Evolutionary conservation across 441 rosid species (phyloP).

Genomic region (Omphalea diandra): DNA sequence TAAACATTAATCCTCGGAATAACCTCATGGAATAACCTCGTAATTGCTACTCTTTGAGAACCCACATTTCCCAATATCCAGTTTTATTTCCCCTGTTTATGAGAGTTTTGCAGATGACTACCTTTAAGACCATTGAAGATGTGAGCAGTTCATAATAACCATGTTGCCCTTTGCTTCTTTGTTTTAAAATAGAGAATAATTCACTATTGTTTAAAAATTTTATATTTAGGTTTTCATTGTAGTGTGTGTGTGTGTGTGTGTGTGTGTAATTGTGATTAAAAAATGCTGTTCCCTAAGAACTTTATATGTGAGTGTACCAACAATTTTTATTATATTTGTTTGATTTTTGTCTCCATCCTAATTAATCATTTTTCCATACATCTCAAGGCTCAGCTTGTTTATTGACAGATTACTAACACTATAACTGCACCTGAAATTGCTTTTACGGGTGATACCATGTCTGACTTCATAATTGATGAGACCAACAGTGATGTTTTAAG

Average conservation of each 20-base stretch:
- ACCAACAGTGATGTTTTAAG: constrained; percentile 66
- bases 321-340: too few relatives aligned
- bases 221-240: too few relatives aligned
- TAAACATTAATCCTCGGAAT: too few relatives aligned
- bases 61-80: background rate
- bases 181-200: background rate
- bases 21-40: background rate
- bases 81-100: background rate
- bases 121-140: background rate
- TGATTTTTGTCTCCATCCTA: background rate
- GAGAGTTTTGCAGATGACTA: background rate
- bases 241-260: background rate
- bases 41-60: background rate
- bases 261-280: background rate
- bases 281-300: background rate
- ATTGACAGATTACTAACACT: constrained; percentile 70
- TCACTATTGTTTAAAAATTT: background rate
- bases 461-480: constrained; percentile 69
- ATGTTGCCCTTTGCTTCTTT: background rate
- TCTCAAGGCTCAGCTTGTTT: constrained; percentile 23
- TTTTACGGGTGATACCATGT: constrained; percentile 88
- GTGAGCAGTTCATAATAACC: background rate
- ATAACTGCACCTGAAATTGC: constrained; percentile 72
- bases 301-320: background rate
- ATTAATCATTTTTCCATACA: background rate